Conservation (phyloP, 495 filamentous ascomycete genomes). For the Podospora pseudocomata region DNA sequence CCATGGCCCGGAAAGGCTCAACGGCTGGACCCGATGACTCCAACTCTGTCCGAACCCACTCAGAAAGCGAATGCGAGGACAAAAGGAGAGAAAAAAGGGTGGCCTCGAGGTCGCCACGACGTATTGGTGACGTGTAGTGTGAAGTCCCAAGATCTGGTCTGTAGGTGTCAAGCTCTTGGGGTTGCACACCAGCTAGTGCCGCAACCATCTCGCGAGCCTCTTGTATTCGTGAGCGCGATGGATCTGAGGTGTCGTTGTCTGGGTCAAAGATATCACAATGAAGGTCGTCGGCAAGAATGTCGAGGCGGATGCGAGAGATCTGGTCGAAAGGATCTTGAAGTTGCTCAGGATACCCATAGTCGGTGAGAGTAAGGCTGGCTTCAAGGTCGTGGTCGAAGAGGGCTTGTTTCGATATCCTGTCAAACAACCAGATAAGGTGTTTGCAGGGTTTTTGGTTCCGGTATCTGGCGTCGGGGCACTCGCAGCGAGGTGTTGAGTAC, state of each 20-base stretch:
- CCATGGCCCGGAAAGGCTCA: conserved; percentile 40
- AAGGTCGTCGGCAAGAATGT: conserved; percentile 43
- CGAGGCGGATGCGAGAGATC: conserved; percentile 43
- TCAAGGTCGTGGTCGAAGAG: conserved; percentile 36
- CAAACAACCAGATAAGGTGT: conserved; percentile 49
- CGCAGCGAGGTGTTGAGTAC: conserved; percentile 40
- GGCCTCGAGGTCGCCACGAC: conserved; percentile 42
- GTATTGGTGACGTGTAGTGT: conserved; percentile 28
- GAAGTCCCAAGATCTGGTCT: conserved; percentile 34
- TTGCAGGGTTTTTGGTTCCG: conserved; percentile 36
- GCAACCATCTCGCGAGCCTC: conserved; percentile 46
- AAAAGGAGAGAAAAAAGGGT: conserved; percentile 49
- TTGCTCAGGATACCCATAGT: conserved; percentile 38
- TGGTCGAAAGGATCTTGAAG: conserved; percentile 41
- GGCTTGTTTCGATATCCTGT: conserved; percentile 41
- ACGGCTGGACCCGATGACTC: conserved; percentile 35
- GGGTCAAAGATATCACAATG: conserved; percentile 40
- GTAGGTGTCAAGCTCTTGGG: conserved; percentile 34
- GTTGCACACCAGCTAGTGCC: conserved; percentile 35
- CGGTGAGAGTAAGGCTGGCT: conserved; percentile 33
- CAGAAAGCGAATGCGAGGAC: conserved; percentile 42
- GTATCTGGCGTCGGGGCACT: conserved; percentile 35
- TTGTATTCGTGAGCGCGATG: conserved; percentile 33
- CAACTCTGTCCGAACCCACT: conserved; percentile 39
- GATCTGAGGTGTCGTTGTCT: conserved; percentile 24